Conservation (phyloP, 2,329 filamentous ascomycete species). For the Neophaeococcomyces aloes region DNA sequence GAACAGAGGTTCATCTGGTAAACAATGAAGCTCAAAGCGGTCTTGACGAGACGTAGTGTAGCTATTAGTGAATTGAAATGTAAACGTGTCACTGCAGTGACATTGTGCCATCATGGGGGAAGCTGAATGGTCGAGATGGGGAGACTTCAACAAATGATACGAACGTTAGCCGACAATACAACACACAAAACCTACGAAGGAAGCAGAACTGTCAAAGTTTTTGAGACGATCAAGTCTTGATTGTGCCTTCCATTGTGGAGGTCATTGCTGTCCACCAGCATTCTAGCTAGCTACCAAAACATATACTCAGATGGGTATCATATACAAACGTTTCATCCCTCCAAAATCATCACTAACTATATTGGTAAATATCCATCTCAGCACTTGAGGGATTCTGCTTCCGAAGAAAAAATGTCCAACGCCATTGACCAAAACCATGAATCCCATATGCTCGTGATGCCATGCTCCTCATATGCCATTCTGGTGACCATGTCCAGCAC, state of each 20-base stretch:
- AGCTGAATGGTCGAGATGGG: too few species aligned
- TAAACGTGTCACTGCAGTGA: too few species aligned
- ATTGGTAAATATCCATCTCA: constrained; percentile 16
- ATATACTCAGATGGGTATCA: constrained; percentile 7
- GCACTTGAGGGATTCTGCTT: constrained; percentile 21
- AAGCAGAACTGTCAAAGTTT: neutral
- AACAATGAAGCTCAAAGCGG: too few species aligned
- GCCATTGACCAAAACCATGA: neutral
- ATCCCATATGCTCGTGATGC: neutral
- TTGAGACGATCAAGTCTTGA: neutral
- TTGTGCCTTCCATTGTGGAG: neutral
- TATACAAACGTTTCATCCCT: constrained; percentile 1
- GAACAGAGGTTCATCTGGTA: too few species aligned
- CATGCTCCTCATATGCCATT: neutral
- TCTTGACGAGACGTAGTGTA: too few species aligned
- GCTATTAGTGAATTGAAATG: too few species aligned
- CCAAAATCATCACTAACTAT: neutral
- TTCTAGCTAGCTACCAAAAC: constrained; percentile 1
- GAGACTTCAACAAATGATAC: too few species aligned
- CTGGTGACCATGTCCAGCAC: neutral
- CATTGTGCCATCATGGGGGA: too few species aligned
- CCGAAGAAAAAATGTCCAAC: constrained; percentile 3
- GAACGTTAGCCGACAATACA: too few species aligned
- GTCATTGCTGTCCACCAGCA: neutral
- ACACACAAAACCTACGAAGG: too few species aligned